phyloP scores from a whole-genome alignment of 768 basidiomycete genomes.

The Termitomyces eurrhizus region DNA sequence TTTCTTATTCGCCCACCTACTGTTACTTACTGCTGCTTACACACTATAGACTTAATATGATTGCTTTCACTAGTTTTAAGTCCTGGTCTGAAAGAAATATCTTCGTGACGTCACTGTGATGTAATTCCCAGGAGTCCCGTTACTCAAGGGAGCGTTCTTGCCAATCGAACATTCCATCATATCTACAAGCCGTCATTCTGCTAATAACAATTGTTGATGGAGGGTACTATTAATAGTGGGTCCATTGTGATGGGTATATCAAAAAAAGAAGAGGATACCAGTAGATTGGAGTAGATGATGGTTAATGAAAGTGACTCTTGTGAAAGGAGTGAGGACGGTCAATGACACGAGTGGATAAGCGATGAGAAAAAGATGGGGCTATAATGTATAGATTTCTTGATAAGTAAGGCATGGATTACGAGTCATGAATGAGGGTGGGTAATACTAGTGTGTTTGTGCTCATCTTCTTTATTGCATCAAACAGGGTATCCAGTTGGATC shows the following conservation, averaged over 20 bases:
- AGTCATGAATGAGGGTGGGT: background rate
- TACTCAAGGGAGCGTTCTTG: background rate
- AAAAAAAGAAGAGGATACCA: background rate
- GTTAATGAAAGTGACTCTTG: background rate
- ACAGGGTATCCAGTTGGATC: background rate
- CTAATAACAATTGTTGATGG: background rate
- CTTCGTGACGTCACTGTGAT: background rate
- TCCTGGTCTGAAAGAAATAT: background rate
- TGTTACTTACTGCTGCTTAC: slow-evolving; percentile 2
- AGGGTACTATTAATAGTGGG: background rate
- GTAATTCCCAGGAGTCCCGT: background rate
- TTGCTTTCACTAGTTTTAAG: background rate
- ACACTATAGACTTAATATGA: slow-evolving; percentile 12
- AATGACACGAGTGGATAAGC: no score
- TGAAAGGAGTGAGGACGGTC: background rate
- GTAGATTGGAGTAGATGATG: background rate
- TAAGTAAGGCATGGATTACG: no score
- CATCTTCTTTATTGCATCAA: background rate
- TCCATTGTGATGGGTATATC: background rate
- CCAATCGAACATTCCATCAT: background rate
- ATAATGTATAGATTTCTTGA: no score
- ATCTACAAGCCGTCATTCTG: background rate
- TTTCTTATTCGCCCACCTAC: background rate
- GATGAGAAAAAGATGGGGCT: no score
- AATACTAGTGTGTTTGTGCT: background rate